A percentile compares a stretch with the other conserved stretches of the same genome.
These are phyloP conservation scores for Aegilops umbellulata DNA, from an alignment of 176 grass and related monocot species.

Conservation along the genomic window DNA sequence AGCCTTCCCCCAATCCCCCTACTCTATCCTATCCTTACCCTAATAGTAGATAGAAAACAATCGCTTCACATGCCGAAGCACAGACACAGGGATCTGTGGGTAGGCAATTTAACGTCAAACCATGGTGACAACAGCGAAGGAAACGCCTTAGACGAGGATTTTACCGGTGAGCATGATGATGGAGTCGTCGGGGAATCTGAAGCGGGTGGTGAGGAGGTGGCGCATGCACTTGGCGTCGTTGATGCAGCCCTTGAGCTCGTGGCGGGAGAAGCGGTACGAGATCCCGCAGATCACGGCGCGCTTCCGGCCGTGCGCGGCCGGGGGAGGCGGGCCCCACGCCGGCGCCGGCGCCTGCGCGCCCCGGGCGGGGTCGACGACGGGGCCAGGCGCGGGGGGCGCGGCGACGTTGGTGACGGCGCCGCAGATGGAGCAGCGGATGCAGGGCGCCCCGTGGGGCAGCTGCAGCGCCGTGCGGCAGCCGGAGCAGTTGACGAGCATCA, in stretches of 20 bases:
- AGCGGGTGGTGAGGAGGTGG: slow-evolving; percentile 79
- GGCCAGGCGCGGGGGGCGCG: slow-evolving; percentile 12
- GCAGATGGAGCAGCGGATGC: slow-evolving; percentile 87
- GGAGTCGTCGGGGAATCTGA: slow-evolving; percentile 84
- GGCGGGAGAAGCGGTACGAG: slow-evolving; percentile 81
- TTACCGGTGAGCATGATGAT: slow-evolving; percentile 96
- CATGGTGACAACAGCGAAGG: not conserved
- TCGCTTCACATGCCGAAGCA: not conserved
- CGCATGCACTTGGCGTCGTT: slow-evolving; percentile 99
- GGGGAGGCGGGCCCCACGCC: slow-evolving; percentile 52
- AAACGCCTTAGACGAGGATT: not conserved
- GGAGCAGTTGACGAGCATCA: slow-evolving; percentile 93
- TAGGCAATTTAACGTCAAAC: not conserved
- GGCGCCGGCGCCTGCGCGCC: not conserved
- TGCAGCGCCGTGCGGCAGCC: slow-evolving; percentile 77
- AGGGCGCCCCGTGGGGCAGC: slow-evolving; percentile 74
- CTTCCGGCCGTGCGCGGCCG: slow-evolving; percentile 80
- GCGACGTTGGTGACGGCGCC: slow-evolving; percentile 69
- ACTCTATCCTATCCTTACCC: not conserved
- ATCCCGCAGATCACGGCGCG: slow-evolving; percentile 93
- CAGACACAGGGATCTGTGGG: not conserved
- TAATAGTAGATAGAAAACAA: not conserved
- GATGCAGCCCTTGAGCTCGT: slow-evolving; percentile 96
- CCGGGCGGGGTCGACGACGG: not conserved
- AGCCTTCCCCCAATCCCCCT: not conserved